phyloP scores from a whole-genome alignment of 129 eudicot genomes.

The Apium graveolens region DNA sequence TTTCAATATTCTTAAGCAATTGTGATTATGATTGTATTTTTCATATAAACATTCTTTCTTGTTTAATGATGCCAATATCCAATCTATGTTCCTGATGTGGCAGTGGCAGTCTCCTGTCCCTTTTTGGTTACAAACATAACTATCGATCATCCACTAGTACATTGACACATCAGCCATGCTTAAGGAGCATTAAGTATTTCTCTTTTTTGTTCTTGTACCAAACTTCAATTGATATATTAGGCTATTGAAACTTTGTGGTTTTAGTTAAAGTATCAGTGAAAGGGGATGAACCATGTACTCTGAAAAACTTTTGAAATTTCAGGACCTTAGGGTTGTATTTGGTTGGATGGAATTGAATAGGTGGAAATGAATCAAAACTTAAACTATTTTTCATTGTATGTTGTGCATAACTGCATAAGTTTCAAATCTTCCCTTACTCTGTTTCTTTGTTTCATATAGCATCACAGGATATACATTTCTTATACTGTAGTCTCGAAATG shows the following conservation, averaged over 20 bases:
- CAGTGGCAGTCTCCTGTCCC: not conserved
- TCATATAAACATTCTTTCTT: not conserved
- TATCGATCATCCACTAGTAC: not conserved
- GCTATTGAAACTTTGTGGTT: not conserved
- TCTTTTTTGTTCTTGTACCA: not conserved
- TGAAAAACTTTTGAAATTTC: not conserved
- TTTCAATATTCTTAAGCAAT: not conserved
- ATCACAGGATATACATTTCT: not conserved
- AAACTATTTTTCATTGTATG: not conserved
- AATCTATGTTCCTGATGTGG: not conserved
- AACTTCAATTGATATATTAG: not conserved
- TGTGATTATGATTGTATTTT: not conserved
- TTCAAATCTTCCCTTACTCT: not conserved
- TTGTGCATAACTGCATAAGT: conserved; percentile 1
- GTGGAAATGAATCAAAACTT: not conserved
- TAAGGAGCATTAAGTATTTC: not conserved
- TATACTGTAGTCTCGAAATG: not conserved
- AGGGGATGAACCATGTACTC: not conserved
- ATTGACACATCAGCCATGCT: not conserved
- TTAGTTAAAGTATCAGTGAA: not conserved
- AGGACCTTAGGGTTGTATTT: not conserved
- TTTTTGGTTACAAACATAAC: not conserved
- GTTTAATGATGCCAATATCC: not conserved
- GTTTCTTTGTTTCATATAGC: not conserved
- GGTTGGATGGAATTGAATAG: not conserved